Percentiles rank a stretch among this genome's conserved stretches.
Conservation (phyloP, 768 basidiomycete genomes). For the Ramaria sp. region DNA sequence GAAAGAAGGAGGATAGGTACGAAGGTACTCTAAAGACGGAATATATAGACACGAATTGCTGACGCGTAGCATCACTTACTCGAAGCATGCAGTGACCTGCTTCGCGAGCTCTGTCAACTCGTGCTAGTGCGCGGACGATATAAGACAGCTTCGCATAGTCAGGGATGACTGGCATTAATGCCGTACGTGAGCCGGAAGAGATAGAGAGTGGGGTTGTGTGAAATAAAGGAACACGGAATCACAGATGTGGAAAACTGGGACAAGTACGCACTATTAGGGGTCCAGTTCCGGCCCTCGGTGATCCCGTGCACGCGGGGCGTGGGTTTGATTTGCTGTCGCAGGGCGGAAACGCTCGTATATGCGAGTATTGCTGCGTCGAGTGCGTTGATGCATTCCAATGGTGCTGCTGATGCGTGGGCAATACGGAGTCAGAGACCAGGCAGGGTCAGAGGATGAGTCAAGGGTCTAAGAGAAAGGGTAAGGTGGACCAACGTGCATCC, state of each 20-base stretch:
- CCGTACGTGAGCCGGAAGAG: neutral
- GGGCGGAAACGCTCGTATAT: slow-evolving; percentile 66
- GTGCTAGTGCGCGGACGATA: slow-evolving; percentile 62
- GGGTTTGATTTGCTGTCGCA: slow-evolving; percentile 75
- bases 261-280: slow-evolving; percentile 47
- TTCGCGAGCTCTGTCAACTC: slow-evolving; percentile 47
- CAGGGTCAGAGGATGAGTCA: neutral
- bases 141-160: slow-evolving; percentile 73
- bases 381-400: slow-evolving; percentile 79
- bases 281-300: slow-evolving; percentile 67
- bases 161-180: slow-evolving; percentile 61
- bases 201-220: neutral
- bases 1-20: too few species aligned
- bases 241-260: neutral
- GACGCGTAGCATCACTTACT: slow-evolving; percentile 30
- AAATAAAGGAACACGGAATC: neutral
- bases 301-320: slow-evolving; percentile 73
- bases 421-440: slow-evolving; percentile 24
- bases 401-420: slow-evolving; percentile 67
- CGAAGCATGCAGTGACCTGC: slow-evolving; percentile 61
- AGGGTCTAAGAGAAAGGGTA: neutral
- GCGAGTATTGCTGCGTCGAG: slow-evolving; percentile 81
- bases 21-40: too few species aligned
- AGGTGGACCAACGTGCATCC: slow-evolving; percentile 52
- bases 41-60: neutral